Evolutionary conservation across 2,329 filamentous ascomycete genomes (phyloP), one percentile per base, ranked within the genome.

Genomic region (Stromatinia cepivora): DNA sequence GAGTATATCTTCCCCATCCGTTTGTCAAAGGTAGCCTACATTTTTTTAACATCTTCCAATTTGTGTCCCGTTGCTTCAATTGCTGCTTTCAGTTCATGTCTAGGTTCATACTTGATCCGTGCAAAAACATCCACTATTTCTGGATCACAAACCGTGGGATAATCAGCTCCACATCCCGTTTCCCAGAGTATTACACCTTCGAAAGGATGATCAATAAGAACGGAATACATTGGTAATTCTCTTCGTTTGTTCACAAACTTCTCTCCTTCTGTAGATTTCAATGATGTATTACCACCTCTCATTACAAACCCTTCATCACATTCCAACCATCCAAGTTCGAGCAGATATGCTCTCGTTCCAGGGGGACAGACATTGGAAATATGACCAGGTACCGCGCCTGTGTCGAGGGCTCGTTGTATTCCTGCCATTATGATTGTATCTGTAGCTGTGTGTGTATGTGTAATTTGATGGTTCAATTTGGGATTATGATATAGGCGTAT

Each of bases 281-380:
- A n/a, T 0, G 72, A 75, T 1, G 70, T 73, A 61, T 77, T 77
- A 20, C 74, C 75, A 2, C 74, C 75, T 25, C 72, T 62, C 3
- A 72, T 64, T 6, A 77, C 76, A 77, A 82, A 84, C 52, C 79
- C 82, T 70, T 84, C 83, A 70, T 85, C 82, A 52, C 76, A 79
- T 73, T 83, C 80, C 5, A 84, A 75, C 71, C 78, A 80, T 17
- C 82, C 82, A 10, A 83, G 75, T 73, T 83, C 78, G 25, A 84
- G 73, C 20, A 84, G 75, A 73, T 82, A 81, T 76, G 84, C 82
- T 73, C 82, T 83, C 7, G 82, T 84, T 9, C 82, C 82, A 15
- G 74, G 71, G 0, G 82, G 82, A 70, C 81, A 83, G 61, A 75
- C 72, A 53, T 76, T 76, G 13, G 74, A 74, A 25, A 76, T 57